Base-by-base conservation (phyloP, 495 filamentous ascomycete genomes). In the Achaetomiella virescens region DNA sequence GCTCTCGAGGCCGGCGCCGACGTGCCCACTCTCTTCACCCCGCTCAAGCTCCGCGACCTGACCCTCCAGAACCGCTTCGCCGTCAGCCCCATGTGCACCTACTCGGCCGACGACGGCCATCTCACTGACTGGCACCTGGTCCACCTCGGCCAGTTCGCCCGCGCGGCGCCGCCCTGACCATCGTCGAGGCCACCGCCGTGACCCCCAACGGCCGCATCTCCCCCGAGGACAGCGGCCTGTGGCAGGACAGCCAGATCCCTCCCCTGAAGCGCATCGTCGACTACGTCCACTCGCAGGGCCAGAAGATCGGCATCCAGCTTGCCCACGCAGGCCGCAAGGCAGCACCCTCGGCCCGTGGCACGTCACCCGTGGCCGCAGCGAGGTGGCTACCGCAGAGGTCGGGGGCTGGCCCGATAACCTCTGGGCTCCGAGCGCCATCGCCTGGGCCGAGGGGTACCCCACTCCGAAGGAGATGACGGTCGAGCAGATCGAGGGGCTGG, bases 251-350 rank as follows among this genome's bases (percentile, higher is more conserved):
- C 53, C 88, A 91, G 59, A 85, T 89, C 63, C 75, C 78, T 46
- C 77, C 78, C 0, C 72, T 90, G 29, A 76, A 78, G 58, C 78
- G 78, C 43, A 75, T 88, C 37, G 81, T 79, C 40, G 79, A 86
- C 57, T 86, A 76, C 50, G 63, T 78, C 9, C 79, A 82, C 66
- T 78, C 73, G 22, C 88, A 91, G 67, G 77, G 77, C 57, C 81
- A 81, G 57, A 83, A 88, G 63, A 69, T 85, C 35, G 86, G 79
- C 14, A 83, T 91, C 58, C 88, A 91, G 69, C 76, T 91, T 11
- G 83, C 73, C 3, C 88, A 91, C 62, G 86, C 86, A 20, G 88
- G 88, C 14, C 78, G 88, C 41, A 91, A 91, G 68, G 85, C 2
- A 84, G 80, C 60, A 82, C 76, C 0, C 63, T 82, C 2, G 75